Percentiles rank a stretch among this genome's conserved stretches.
Conservation (phyloP, 352 stramenopile species). For the Phytophthora citricola region DNA sequence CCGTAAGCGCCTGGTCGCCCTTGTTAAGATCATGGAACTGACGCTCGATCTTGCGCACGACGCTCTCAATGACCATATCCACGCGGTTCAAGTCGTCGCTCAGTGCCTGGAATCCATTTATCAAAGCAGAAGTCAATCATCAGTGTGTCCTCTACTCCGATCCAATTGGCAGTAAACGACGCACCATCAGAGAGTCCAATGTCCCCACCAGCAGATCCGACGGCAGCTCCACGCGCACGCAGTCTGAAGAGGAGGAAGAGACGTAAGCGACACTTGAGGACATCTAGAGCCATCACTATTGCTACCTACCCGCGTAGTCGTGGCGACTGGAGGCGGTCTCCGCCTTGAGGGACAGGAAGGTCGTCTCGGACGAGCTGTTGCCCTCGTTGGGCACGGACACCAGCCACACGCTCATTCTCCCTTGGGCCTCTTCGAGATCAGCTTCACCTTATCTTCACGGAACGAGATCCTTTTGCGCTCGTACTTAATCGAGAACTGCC, state of each 20-base stretch:
- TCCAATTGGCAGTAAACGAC: background rate
- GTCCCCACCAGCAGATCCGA: constrained; percentile 96
- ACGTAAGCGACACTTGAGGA: background rate
- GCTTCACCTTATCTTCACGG: constrained; percentile 27
- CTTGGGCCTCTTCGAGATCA: background rate
- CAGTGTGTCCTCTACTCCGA: background rate
- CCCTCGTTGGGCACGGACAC: constrained; percentile 88
- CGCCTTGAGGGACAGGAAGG: constrained; percentile 86
- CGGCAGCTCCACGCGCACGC: constrained; percentile 90
- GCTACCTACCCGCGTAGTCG: constrained; percentile 70
- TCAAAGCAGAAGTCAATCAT: constrained; percentile 5
- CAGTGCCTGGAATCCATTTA: constrained; percentile 48
- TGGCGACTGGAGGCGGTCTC: constrained; percentile 84
- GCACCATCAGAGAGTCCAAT: constrained; percentile 97
- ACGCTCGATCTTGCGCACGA: constrained; percentile 97
- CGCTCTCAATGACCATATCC: constrained; percentile 94
- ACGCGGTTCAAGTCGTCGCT: constrained; percentile 97
- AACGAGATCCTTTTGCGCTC: constrained; percentile 37
- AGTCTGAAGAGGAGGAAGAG: constrained; percentile 46
- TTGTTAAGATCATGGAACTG: constrained; percentile 96
- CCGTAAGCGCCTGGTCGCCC: constrained; percentile 81
- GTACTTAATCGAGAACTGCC: constrained; percentile 13
- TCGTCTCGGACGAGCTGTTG: constrained; percentile 82
- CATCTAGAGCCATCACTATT: constrained; percentile 1
- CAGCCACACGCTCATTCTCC: constrained; percentile 71